Conservation (phyloP, 768 basidiomycete species). For the Lactifluus piperatus region DNA sequence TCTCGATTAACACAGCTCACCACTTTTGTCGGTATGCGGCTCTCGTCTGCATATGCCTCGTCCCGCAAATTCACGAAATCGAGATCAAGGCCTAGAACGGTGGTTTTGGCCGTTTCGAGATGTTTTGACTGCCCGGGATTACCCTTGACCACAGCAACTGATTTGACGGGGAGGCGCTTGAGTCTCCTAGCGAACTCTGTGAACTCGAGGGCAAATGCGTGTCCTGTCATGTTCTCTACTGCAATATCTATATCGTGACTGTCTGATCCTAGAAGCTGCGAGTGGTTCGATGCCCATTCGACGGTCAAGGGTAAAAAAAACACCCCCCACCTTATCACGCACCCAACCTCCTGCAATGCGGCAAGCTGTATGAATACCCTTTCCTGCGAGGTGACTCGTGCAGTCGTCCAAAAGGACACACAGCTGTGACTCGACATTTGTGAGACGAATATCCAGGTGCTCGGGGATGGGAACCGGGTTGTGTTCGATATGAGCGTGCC, state of each 20-base stretch:
- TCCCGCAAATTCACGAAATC: slow-evolving; percentile 92
- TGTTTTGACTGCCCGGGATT: slow-evolving; percentile 99
- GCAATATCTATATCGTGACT: slow-evolving; percentile 95
- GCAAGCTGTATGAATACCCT: slow-evolving; percentile 54
- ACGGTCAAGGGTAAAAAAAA: background rate
- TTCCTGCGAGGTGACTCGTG: slow-evolving; percentile 43
- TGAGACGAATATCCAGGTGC: slow-evolving; percentile 43
- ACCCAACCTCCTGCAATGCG: slow-evolving; percentile 99
- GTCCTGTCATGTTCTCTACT: slow-evolving; percentile 81
- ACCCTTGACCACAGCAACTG: slow-evolving; percentile 75
- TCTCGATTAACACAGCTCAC: slow-evolving; percentile 36
- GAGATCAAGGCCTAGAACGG: slow-evolving; percentile 69
- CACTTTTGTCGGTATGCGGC: slow-evolving; percentile 82
- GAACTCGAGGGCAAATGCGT: slow-evolving; percentile 77
- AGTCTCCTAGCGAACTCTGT: slow-evolving; percentile 47
- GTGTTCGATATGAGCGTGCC: slow-evolving; percentile 18
- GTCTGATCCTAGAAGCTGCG: slow-evolving; percentile 66
- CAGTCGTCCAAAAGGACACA: slow-evolving; percentile 79
- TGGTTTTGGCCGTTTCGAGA: slow-evolving; percentile 87
- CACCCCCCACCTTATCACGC: slow-evolving; percentile 78
- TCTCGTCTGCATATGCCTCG: slow-evolving; percentile 82
- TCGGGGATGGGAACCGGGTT: slow-evolving; percentile 26
- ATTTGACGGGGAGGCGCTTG: slow-evolving; percentile 45
- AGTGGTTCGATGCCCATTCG: background rate
- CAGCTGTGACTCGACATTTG: slow-evolving; percentile 56